Evolutionary conservation across 257 asterid species (phyloP), one percentile per base, ranked within the genome.

Genomic region (Paulownia fortunei): DNA sequence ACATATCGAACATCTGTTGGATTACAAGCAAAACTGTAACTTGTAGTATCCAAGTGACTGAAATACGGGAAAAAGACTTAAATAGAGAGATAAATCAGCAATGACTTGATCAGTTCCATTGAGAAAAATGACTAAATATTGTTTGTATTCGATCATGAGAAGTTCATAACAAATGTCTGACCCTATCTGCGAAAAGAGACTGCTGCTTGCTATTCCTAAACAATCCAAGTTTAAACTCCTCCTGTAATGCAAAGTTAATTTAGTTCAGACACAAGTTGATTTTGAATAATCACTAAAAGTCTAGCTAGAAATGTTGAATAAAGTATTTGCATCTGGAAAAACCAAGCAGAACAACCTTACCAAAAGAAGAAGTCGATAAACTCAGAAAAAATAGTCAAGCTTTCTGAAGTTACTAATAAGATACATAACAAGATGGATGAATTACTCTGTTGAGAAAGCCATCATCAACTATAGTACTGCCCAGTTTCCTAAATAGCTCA

Each of bases 181-280:
- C 95, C 86, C 86, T 79, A 39, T 83, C 92, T 11, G 90, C 83
- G 26, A 88, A 66, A 13, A 86, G 73, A 52, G 93, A 88, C 61
- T 72, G 84, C 59, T 80, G 82, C 69, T 52, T 79, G 79, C 81
- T 73, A 63, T 87, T 74, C 24, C 85, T 36, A 69, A 90, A 87
- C 76, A 88, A 51, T 81, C 90, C 96, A 36, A 87, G 87, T 71
- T 78, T 87, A 80, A 90, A 88, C 66, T 88, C 91, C 71, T 87
- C 90, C 91, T 86, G 73, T 41, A 74, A 39, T 7, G 0, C 0
- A 58, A 78, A 59, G 9, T 6, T n/a, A 51, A 13, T 39, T 9
- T 26, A 61, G 16, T 26, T 56, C 13, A 51, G 19, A 7, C 8
- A 11, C 18, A 27, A 19, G 30, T 9, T 36, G 6, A 36, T 23